A percentile compares a stretch with the other conserved stretches of the same genome.
Evolutionary conservation across 306 rosid species (phyloP).

Genomic region (Astragalus membranaceus): DNA sequence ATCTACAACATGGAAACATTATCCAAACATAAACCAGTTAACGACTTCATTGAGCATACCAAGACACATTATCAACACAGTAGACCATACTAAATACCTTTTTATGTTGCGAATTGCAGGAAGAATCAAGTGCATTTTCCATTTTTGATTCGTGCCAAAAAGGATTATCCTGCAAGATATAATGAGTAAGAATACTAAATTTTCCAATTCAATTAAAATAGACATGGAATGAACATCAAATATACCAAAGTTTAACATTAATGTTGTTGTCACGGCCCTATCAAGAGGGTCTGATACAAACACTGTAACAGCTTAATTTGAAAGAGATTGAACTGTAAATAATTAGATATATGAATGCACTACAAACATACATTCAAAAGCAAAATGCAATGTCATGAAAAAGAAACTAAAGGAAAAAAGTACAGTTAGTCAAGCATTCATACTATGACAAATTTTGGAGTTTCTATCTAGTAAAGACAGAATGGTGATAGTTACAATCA

Average conservation of each 20-base stretch:
- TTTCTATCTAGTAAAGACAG: too few species aligned
- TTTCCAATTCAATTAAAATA: not conserved
- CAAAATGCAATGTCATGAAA: not conserved
- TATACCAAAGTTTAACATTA: not conserved
- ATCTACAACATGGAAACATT: conserved; percentile 39
- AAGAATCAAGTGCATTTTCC: conserved; percentile 26
- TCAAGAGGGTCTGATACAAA: not conserved
- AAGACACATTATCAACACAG: conserved; percentile 1
- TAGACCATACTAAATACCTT: conserved; percentile 28
- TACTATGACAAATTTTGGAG: not conserved
- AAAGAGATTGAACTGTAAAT: not conserved
- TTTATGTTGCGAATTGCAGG: conserved; percentile 18
- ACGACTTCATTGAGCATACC: not conserved
- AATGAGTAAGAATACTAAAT: conserved; percentile 6
- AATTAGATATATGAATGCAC: not conserved
- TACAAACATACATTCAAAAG: not conserved
- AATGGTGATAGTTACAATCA: too few species aligned
- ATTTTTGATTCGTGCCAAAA: conserved; percentile 26
- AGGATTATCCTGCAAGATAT: conserved; percentile 40
- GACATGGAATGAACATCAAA: not conserved
- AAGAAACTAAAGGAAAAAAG: not conserved
- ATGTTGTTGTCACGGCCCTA: not conserved
- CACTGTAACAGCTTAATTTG: not conserved
- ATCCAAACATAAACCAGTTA: not conserved
- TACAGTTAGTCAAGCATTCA: not conserved